Conservation (phyloP, 371 early-diverging fungal genomes). For the Rhizopus sp. region DNA sequence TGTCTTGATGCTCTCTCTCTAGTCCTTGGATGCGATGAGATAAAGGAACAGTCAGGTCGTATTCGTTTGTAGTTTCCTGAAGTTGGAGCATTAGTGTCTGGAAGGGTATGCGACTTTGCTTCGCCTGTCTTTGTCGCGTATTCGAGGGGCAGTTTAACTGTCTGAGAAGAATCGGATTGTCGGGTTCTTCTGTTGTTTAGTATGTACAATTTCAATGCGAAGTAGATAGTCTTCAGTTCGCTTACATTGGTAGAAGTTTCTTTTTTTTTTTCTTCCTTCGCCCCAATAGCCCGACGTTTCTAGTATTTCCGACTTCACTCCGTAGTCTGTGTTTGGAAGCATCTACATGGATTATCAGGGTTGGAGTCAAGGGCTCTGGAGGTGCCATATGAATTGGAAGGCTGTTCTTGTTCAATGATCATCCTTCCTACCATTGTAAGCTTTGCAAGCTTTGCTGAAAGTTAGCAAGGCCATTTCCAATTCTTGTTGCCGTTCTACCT, state of each 20-base stretch:
- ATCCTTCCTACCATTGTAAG: too few relatives aligned
- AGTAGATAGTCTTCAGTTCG: constrained; percentile 18
- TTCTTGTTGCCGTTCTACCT: too few relatives aligned
- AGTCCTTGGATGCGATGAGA: constrained; percentile 13
- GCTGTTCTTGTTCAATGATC: too few relatives aligned
- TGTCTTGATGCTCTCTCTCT: constrained; percentile 7
- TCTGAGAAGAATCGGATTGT: constrained; percentile 11
- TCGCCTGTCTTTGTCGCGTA: constrained; percentile 17
- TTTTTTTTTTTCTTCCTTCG: constrained; percentile 6
- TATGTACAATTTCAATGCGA: constrained; percentile 9
- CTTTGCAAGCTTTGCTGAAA: too few relatives aligned
- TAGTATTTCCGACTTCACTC: background rate
- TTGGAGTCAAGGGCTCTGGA: too few relatives aligned
- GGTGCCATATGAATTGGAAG: too few relatives aligned
- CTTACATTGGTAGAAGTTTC: constrained; percentile 15
- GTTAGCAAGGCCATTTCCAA: too few relatives aligned
- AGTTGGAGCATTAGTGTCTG: constrained; percentile 17
- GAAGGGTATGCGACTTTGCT: constrained; percentile 8
- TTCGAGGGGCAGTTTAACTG: constrained; percentile 15
- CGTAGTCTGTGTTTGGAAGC: constrained; percentile 19
- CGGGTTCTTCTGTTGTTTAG: constrained; percentile 5
- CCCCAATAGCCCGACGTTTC: constrained; percentile 24
- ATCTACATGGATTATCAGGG: too few relatives aligned
- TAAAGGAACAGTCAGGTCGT: constrained; percentile 7
- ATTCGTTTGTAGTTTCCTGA: constrained; percentile 15